Conservation (phyloP, 106 monocot genomes). For the Ottelia alismoides region DNA sequence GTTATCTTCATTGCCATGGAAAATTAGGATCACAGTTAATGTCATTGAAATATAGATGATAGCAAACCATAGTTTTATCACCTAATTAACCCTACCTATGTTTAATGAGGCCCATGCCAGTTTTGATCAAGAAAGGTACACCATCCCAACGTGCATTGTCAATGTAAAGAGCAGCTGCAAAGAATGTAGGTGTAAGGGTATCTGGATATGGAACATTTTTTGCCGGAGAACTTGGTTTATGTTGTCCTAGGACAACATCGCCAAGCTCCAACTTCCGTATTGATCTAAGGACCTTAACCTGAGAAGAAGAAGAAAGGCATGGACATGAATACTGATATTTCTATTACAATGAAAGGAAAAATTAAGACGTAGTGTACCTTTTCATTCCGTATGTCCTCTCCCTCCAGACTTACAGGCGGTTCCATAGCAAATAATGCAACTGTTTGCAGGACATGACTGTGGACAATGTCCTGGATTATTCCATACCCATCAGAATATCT, state of each 20-base stretch:
- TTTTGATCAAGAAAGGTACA: conserved; percentile 77
- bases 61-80: too few species aligned
- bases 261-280: conserved; percentile 56
- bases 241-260: conserved; percentile 72
- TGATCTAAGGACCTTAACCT: conserved; percentile 91
- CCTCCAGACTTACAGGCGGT: conserved; percentile 85
- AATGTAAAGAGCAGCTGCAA: conserved; percentile 81
- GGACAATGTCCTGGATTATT: conserved; percentile 70
- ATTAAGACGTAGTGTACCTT: too few species aligned
- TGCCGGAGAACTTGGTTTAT: conserved; percentile 31
- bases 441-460: conserved; percentile 85
- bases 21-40: too few species aligned
- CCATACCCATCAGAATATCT: conserved; percentile 72
- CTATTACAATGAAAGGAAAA: not conserved
- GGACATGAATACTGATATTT: not conserved
- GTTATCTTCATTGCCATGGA: too few species aligned
- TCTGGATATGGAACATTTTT: conserved; percentile 23
- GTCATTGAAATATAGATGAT: too few species aligned
- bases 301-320: conserved; percentile 2
- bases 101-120: conserved; percentile 72
- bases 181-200: conserved; percentile 66
- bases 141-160: conserved; percentile 95
- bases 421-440: conserved; percentile 92
- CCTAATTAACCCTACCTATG: too few species aligned
- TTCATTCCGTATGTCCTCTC: conserved; percentile 90